Percentiles rank a stretch among this genome's conserved stretches.
Evolutionary conservation across 1,284 basidiomycete species (phyloP).

Genomic region (Tranzscheliella williamsii): DNA sequence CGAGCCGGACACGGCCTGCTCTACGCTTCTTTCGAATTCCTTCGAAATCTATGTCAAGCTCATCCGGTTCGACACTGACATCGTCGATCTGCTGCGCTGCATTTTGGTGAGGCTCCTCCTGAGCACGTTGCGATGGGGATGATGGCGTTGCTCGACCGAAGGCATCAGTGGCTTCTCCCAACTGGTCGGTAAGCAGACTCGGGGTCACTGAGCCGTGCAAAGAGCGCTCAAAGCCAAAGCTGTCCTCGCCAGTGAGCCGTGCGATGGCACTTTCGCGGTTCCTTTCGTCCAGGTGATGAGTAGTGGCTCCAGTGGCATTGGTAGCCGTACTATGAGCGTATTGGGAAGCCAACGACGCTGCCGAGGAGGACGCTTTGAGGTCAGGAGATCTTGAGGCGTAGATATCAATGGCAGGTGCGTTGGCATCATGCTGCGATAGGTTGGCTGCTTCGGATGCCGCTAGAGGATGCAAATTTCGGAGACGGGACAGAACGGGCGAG

Average conservation of each 20-base stretch:
- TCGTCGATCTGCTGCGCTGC: constrained; percentile 1
- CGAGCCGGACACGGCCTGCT: constrained; percentile 20
- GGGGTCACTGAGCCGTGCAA: constrained; percentile 2
- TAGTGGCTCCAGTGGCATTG: constrained; percentile 5
- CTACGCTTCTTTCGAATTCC: constrained; percentile 8
- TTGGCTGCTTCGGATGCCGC: background rate
- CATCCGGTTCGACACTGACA: constrained; percentile 3
- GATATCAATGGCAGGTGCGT: background rate
- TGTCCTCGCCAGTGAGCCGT: constrained; percentile 28
- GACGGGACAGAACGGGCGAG: background rate
- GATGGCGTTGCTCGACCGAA: too few relatives aligned
- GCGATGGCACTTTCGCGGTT: constrained; percentile 30
- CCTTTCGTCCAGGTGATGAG: constrained; percentile 17
- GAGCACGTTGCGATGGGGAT: too few relatives aligned
- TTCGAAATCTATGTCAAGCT: constrained; percentile 9
- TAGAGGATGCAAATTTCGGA: background rate
- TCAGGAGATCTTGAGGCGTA: constrained; percentile 2
- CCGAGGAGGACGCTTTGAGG: constrained; percentile 20
- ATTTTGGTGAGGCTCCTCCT: background rate
- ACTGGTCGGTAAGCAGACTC: background rate
- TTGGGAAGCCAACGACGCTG: constrained; percentile 12
- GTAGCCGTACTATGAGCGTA: constrained; percentile 26
- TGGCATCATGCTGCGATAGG: background rate
- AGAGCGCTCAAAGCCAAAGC: constrained; percentile 15
- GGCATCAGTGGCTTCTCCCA: background rate